Evolutionary conservation across 257 asterid species (phyloP), one percentile per base, ranked within the genome.

Genomic region (Marsdenia floribunda): DNA sequence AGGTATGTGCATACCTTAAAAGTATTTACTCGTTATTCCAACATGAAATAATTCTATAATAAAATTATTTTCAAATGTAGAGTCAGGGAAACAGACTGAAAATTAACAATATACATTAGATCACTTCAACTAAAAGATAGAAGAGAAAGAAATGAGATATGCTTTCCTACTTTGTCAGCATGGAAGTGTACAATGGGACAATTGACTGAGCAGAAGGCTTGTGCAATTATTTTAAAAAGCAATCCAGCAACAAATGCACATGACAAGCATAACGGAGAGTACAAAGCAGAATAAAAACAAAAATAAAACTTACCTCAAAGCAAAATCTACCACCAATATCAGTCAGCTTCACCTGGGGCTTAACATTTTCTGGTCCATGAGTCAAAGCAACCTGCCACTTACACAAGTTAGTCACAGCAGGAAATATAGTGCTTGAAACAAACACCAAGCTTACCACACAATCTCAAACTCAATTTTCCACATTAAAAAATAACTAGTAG

Each of bases 361-460:
- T 94, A 80, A 88, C 95, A 84, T 84, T 88, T 84, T 89, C 95
- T 29, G 96, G 97, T 80, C 97, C 97, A 83, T 92, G 97, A 82
- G 97, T 90, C 89, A 94, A 85, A 81, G 97, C 96, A 76, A 94
- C 96, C 98, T 94, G 87, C 68, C 37, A 80, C 71, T 50, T 19
- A 63, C 61, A 60, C 5, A 76, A 77, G 26, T 60, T 26, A 53
- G 70, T 60, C 22, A 38, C 3, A 63, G 76, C 71, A 63, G 18
- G 76, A 68, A 67, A 67, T 26, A 73, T 46, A 58, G 40, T 44
- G 57, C 6, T 52, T 19, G 42, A 1, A 38, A 52, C 14, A 50
- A 46, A 69, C 6, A 3, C 22, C n/a, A 47, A 69, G 13, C 70
- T 16, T 15, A 63, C 11, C 3, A 63, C 68, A 13, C 16, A 63